Conservation (phyloP, 345 rosid species). For the Orychophragmus violaceus region DNA sequence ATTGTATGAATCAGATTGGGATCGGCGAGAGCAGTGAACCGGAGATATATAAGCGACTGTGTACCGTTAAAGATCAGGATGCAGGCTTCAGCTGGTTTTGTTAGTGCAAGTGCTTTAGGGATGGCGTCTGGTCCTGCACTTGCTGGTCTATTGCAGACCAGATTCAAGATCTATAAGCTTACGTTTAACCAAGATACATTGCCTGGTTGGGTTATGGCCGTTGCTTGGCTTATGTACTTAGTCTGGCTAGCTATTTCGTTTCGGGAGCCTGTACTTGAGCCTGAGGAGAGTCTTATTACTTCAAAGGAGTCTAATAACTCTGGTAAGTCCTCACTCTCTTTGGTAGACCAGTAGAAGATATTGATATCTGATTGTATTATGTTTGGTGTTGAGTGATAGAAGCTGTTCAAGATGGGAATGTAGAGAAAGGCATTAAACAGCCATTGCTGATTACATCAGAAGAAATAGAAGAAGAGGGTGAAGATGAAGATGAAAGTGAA, state of each 20-base stretch:
- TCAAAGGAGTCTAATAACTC: slow-evolving; percentile 32
- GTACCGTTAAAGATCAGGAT: slow-evolving; percentile 82
- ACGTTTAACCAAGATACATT: slow-evolving; percentile 81
- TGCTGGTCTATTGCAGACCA: slow-evolving; percentile 80
- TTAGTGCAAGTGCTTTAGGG: slow-evolving; percentile 99
- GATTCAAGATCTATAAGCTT: slow-evolving; percentile 64
- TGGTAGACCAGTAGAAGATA: not conserved
- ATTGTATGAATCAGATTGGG: slow-evolving; percentile 55
- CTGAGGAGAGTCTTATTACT: slow-evolving; percentile 32
- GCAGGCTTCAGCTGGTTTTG: slow-evolving; percentile 99
- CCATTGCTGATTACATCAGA: slow-evolving; percentile 62
- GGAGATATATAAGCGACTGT: slow-evolving; percentile 96
- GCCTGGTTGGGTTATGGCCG: slow-evolving; percentile 97
- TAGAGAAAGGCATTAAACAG: slow-evolving; percentile 66
- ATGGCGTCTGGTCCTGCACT: slow-evolving; percentile 99
- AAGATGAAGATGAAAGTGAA: slow-evolving; percentile 63
- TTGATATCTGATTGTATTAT: not conserved
- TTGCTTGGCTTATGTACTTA: slow-evolving; percentile 83
- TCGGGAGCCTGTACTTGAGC: slow-evolving; percentile 53
- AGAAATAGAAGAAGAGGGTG: slow-evolving; percentile 44
- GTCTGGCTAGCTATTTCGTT: slow-evolving; percentile 74
- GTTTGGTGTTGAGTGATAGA: slow-evolving; percentile 31
- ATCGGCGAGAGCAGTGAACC: slow-evolving; percentile 96
- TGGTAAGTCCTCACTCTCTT: slow-evolving; percentile 23
- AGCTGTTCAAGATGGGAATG: slow-evolving; percentile 43